phyloP scores from a whole-genome alignment of 163 green algal genomes.

The Prototheca wickerhamii region DNA sequence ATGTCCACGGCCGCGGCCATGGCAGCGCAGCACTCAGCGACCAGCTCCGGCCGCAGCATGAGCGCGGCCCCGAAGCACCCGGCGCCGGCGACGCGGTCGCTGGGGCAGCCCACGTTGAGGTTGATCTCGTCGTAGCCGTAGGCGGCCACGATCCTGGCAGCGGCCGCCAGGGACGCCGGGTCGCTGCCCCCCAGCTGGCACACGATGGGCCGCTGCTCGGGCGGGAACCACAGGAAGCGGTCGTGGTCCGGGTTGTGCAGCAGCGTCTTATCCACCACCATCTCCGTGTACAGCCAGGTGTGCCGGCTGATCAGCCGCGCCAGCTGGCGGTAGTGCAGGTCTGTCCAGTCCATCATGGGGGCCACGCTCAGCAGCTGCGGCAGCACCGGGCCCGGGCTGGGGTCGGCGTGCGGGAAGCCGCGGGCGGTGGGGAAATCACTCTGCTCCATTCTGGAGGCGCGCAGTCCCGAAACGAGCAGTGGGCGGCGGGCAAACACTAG shows the following conservation, averaged over 20 bases:
- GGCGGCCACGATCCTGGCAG: slow-evolving; percentile 36
- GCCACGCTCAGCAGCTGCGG: slow-evolving; percentile 50
- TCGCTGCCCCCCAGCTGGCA: slow-evolving; percentile 83
- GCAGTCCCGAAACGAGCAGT: too few relatives aligned
- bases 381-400: too few relatives aligned
- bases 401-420: too few relatives aligned
- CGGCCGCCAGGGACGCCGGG: slow-evolving; percentile 48
- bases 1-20: slow-evolving; percentile 38
- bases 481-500: too few relatives aligned
- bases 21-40: slow-evolving; percentile 62
- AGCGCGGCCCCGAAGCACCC: slow-evolving; percentile 86
- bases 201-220: slow-evolving; percentile 83
- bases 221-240: slow-evolving; percentile 76
- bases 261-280: slow-evolving; percentile 94
- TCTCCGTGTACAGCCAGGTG: slow-evolving; percentile 97
- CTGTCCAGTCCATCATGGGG: slow-evolving; percentile 90
- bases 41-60: slow-evolving; percentile 71
- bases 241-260: slow-evolving; percentile 61
- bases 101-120: slow-evolving; percentile 86
- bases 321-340: slow-evolving; percentile 83
- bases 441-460: too few relatives aligned
- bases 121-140: slow-evolving; percentile 85
- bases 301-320: slow-evolving; percentile 71
- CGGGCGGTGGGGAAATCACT: too few relatives aligned
- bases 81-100: slow-evolving; percentile 74